Base-by-base conservation (phyloP, 306 rosid genomes). In the Trichosanthes truncata region DNA sequence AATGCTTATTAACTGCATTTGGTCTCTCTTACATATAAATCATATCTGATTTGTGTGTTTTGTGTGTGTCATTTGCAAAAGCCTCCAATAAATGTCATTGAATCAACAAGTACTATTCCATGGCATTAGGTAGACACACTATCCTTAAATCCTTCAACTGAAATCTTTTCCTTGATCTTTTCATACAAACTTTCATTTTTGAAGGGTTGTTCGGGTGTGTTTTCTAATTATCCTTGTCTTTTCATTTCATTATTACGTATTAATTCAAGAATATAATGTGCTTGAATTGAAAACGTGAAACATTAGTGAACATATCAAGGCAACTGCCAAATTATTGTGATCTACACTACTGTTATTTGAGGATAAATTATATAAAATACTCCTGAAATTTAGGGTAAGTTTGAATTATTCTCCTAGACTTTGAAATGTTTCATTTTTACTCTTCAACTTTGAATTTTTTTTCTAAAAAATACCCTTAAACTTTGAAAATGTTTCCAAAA, bases 21-120 rank as follows among this genome's bases (percentile, higher is more conserved):
- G 74, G 74, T 67, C 74, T 38, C 74, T 67, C 51, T 67, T 38
- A n/a, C 74, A 67, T 38, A 67, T 38, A 36, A 29, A 38, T 67
- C 74, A 67, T 36, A 67, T 66, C 13, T 38, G 31, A 36, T 67
- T 40, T 38, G 8, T 20, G 17, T 67, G 49, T 67, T 67, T 51
- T 29, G n/a, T 17, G 55, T 49, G 56, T 63, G 69, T 31, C 69
- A 31, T 7, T 14, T 29, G 43, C 69, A 31, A 33, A 15, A 63
- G 5, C 69, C 12, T 14, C 21, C 41, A 63, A 62, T 31, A 62
- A 62, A 62, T 62, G 69, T 15, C 43, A 62, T 62, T 62, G 23
- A 62, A 62, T 29, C 69, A 31, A 62, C 10, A 31, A 31, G 21
- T 62, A 62, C 69, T 62, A 2, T 31, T 62, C n/a, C n/a, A n/a